These are phyloP conservation scores for Ministeria vibrans DNA, from an alignment of 78 protist species.

Conservation along the genomic window DNA sequence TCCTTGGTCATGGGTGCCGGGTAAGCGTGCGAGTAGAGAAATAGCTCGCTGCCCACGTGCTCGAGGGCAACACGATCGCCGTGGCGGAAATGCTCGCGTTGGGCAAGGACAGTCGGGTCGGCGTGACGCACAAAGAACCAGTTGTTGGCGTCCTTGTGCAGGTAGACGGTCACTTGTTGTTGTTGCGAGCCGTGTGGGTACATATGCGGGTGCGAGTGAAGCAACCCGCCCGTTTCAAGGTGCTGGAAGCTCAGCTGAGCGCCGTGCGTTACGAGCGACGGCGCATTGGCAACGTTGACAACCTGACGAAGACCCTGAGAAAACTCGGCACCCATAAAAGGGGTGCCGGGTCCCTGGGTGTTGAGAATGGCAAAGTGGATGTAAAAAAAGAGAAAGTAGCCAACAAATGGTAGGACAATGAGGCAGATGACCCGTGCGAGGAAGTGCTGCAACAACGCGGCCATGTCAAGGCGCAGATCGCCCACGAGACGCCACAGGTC, in stretches of 20 bases:
- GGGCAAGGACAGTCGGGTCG: neutral
- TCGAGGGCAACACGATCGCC: neutral
- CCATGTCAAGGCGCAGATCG: neutral
- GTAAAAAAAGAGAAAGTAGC: neutral
- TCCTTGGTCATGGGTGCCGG: slow-evolving; percentile 9
- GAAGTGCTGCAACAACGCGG: slow-evolving; percentile 8
- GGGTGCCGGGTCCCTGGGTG: slow-evolving; percentile 7
- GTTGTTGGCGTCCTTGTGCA: slow-evolving; percentile 18
- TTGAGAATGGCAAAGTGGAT: neutral
- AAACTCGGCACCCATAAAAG: slow-evolving; percentile 4
- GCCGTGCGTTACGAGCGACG: neutral
- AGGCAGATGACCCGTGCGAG: slow-evolving; percentile 17
- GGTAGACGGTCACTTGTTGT: slow-evolving; percentile 15
- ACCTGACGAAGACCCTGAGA: neutral
- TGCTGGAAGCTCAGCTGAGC: neutral
- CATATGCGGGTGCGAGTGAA: neutral
- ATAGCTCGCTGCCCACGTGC: neutral
- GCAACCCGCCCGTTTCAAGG: neutral
- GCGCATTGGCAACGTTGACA: neutral
- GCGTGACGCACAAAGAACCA: neutral
- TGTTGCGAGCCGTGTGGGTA: neutral
- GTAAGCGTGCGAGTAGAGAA: slow-evolving; percentile 4
- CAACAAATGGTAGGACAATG: slow-evolving; percentile 1
- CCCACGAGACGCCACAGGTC: neutral
- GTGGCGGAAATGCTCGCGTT: neutral